phyloP scores from a whole-genome alignment of 805 yeast species.

The Yarrowia sp. region DNA sequence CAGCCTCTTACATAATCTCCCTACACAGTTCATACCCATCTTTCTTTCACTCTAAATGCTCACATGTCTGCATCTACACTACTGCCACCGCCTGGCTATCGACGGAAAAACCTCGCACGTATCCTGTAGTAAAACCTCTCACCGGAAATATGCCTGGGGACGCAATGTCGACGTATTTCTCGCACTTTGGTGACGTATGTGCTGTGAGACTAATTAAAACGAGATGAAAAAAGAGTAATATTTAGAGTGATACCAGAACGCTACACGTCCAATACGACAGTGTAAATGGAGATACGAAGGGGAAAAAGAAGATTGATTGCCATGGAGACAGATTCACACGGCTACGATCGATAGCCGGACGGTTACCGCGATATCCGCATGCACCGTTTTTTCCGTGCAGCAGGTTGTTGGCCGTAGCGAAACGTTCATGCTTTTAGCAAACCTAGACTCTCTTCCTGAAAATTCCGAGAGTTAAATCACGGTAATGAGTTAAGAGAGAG shows the following conservation, averaged over 20 bases:
- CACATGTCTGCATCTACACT: no score
- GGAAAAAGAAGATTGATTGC: no score
- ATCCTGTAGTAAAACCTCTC: neutral
- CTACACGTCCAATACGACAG: no score
- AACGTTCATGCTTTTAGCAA: neutral
- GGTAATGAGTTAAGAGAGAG: no score
- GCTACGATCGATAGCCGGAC: neutral
- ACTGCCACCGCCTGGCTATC: neutral
- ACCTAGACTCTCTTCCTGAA: neutral
- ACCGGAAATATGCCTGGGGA: neutral
- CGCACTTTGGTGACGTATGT: neutral
- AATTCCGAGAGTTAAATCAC: conserved; percentile 2
- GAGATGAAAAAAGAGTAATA: no score
- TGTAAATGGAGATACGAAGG: neutral
- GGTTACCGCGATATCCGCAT: neutral
- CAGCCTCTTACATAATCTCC: no score
- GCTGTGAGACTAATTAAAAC: neutral
- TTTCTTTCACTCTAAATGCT: no score
- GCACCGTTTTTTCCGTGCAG: conserved; percentile 3
- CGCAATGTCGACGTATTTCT: neutral
- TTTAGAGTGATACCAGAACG: no score
- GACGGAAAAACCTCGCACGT: neutral
- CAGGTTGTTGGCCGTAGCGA: conserved; percentile 6
- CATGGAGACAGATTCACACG: no score
- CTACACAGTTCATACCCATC: no score